Evolutionary conservation across 2,329 filamentous ascomycete species (phyloP).

Genomic region (Alternaria novae-zelandiae): DNA sequence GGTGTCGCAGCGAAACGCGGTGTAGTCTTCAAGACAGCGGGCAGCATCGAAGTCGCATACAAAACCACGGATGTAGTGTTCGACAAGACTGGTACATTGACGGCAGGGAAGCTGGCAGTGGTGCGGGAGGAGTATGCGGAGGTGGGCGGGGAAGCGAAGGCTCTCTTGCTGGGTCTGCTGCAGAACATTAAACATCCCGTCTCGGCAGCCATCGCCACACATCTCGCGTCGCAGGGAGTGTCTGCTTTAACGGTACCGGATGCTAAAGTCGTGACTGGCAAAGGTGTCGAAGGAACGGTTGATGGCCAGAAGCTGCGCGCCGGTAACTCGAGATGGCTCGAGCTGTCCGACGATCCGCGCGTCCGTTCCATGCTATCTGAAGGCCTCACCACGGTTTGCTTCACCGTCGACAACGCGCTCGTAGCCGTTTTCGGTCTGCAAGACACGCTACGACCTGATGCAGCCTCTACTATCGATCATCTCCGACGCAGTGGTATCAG

Average conservation of each 20-base stretch:
- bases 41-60: slow-evolving; percentile 66
- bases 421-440: slow-evolving; percentile 60
- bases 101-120: slow-evolving; percentile 60
- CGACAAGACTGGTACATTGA: slow-evolving; percentile 82
- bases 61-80: slow-evolving; percentile 73
- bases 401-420: slow-evolving; percentile 56
- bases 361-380: slow-evolving; percentile 39
- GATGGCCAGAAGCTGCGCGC: slow-evolving; percentile 45
- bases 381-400: slow-evolving; percentile 55
- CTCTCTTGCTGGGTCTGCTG: slow-evolving; percentile 49
- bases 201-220: slow-evolving; percentile 55
- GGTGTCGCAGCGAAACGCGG: slow-evolving; percentile 70
- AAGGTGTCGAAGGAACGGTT: slow-evolving; percentile 52
- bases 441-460: slow-evolving; percentile 57
- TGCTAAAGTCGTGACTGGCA: slow-evolving; percentile 50
- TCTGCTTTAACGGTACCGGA: slow-evolving; percentile 11
- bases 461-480: slow-evolving; percentile 58
- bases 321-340: slow-evolving; percentile 59
- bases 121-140: slow-evolving; percentile 34
- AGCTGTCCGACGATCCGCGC: slow-evolving; percentile 51
- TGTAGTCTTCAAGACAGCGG: slow-evolving; percentile 72
- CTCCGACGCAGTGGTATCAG: slow-evolving; percentile 56
- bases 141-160: slow-evolving; percentile 3
- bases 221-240: slow-evolving; percentile 45
- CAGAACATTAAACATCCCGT: slow-evolving; percentile 59